phyloP scores from a whole-genome alignment of 306 rosid genomes.

The Lathyrus tuberosus region DNA sequence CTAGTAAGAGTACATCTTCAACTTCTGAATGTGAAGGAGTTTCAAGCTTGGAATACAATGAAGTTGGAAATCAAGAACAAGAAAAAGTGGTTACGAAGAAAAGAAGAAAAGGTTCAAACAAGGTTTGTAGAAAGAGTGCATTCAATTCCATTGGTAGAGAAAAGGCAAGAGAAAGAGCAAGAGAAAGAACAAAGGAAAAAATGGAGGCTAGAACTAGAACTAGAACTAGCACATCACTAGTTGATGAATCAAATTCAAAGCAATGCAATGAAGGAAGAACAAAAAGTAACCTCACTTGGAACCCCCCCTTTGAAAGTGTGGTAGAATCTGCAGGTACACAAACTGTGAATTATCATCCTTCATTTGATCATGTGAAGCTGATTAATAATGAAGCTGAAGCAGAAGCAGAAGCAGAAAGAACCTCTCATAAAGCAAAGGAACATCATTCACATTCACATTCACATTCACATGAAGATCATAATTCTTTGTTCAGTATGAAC shows the following conservation, averaged over 20 bases:
- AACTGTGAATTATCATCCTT: conserved; percentile 35
- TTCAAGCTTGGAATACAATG: conserved; percentile 62
- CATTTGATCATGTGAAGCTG: conserved; percentile 39
- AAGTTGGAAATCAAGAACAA: conserved; percentile 37
- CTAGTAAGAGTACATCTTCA: conserved; percentile 47
- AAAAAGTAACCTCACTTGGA: conserved; percentile 52
- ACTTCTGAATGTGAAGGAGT: conserved; percentile 80
- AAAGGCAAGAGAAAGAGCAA: conserved; percentile 66
- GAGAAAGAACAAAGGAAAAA: conserved; percentile 67
- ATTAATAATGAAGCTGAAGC: conserved; percentile 31
- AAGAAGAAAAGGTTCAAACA: conserved; percentile 10
- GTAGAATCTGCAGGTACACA: conserved; percentile 52
- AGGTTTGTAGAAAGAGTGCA: conserved; percentile 46
- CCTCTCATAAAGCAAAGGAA: conserved; percentile 42
- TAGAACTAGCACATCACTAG: not conserved
- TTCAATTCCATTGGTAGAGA: conserved; percentile 53
- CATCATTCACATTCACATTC: conserved; percentile 30
- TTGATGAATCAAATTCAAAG: conserved; percentile 29
- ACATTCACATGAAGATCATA: conserved; percentile 38
- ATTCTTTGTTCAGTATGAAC: conserved; percentile 44
- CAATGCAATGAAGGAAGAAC: conserved; percentile 19
- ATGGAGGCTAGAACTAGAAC: conserved; percentile 18
- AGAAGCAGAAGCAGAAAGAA: conserved; percentile 38
- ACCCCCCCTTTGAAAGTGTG: conserved; percentile 56
- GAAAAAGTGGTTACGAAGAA: conserved; percentile 21